phyloP scores from a whole-genome alignment of 176 grass and related monocot genomes.

The Stipa capillata region DNA sequence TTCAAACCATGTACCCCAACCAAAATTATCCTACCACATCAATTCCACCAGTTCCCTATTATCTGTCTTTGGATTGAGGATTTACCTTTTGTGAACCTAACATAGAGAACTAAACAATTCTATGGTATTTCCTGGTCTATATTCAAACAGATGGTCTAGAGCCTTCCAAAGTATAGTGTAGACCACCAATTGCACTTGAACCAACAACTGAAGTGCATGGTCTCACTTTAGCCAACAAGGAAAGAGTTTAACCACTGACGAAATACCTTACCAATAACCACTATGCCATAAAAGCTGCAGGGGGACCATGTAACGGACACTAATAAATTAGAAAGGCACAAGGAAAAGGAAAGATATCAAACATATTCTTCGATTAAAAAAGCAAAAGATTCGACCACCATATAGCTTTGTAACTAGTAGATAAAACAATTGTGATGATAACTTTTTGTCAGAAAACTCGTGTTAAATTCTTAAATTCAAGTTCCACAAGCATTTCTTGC shows the following conservation, averaged over 20 bases:
- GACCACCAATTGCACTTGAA: conserved; percentile 8
- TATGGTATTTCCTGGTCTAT: not conserved
- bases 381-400: conserved; percentile 6
- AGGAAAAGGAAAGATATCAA: conserved; percentile 19
- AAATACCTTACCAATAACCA: conserved; percentile 28
- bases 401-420: conserved; percentile 19
- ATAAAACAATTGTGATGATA: not conserved
- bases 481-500: not conserved
- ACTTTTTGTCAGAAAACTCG: not conserved
- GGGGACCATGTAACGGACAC: conserved; percentile 21
- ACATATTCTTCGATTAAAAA: conserved; percentile 12
- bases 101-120: not conserved
- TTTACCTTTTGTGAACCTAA: not conserved
- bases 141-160: conserved; percentile 9
- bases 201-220: conserved; percentile 1
- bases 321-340: conserved; percentile 20
- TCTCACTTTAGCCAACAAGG: conserved; percentile 42
- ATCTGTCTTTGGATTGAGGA: not conserved
- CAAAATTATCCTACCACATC: not conserved
- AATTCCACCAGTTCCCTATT: not conserved
- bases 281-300: conserved; percentile 25
- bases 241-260: conserved; percentile 19
- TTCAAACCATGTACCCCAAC: not conserved
- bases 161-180: conserved; percentile 6
- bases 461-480: not conserved